Evolutionary conservation across 1,284 basidiomycete species (phyloP).

Genomic region (Golubevia pallescens): DNA sequence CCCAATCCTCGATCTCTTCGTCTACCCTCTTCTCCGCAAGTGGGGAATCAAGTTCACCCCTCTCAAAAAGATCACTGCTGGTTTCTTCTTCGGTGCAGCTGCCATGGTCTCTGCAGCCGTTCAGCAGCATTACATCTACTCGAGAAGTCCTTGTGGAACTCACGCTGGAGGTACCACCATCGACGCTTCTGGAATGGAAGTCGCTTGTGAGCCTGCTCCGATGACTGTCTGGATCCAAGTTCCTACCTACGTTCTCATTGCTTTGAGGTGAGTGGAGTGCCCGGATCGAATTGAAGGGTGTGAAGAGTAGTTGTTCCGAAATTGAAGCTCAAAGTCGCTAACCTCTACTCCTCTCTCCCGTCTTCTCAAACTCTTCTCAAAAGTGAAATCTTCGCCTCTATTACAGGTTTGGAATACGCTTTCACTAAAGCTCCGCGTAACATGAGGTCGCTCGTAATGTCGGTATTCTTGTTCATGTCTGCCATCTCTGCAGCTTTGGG

Average conservation of each 20-base stretch:
- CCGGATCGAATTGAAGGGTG: too few species aligned
- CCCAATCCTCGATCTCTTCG: slow-evolving; percentile 64
- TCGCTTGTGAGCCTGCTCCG: slow-evolving; percentile 56
- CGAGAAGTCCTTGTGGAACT: slow-evolving; percentile 51
- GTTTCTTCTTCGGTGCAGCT: slow-evolving; percentile 71
- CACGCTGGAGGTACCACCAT: slow-evolving; percentile 12
- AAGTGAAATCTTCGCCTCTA: slow-evolving; percentile 80
- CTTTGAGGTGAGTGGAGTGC: too few species aligned
- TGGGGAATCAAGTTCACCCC: slow-evolving; percentile 74
- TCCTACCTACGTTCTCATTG: slow-evolving; percentile 54
- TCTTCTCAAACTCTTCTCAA: too few species aligned
- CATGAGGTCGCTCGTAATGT: slow-evolving; percentile 65
- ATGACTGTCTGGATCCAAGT: slow-evolving; percentile 74
- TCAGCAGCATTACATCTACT: slow-evolving; percentile 76
- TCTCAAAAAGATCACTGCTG: slow-evolving; percentile 76
- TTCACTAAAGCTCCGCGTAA: slow-evolving; percentile 72
- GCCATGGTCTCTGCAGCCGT: slow-evolving; percentile 73
- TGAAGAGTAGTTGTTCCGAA: too few species aligned
- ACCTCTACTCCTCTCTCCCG: too few species aligned
- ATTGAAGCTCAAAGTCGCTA: too few species aligned
- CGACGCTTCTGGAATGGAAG: too few species aligned
- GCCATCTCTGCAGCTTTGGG: too few species aligned
- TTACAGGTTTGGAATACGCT: slow-evolving; percentile 82
- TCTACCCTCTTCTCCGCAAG: slow-evolving; percentile 78
- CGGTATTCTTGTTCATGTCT: slow-evolving; percentile 72